These are phyloP conservation scores for Millerozyma miso DNA, from an alignment of 805 yeast species.

Conservation along the genomic window DNA sequence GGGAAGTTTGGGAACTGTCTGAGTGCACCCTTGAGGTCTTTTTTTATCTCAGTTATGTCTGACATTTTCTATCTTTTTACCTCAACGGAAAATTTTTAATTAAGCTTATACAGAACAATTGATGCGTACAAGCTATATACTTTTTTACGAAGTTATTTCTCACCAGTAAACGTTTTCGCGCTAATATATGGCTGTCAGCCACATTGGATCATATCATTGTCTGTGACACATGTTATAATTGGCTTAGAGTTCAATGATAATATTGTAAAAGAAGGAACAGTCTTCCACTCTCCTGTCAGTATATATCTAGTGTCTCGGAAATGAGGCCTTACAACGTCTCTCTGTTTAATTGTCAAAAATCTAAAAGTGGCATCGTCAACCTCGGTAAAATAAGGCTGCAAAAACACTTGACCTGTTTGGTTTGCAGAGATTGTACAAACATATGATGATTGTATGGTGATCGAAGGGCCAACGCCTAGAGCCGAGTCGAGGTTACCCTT, in stretches of 20 bases:
- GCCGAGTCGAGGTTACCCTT: conserved; percentile 2
- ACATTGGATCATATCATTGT: conserved; percentile 6
- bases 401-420: conserved; percentile 17
- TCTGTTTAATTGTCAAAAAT: conserved; percentile 7
- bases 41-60: conserved; percentile 20
- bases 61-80: too few relatives aligned
- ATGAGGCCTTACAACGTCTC: conserved; percentile 5
- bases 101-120: too few relatives aligned
- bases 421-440: conserved; percentile 15
- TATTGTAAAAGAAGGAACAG: conserved; percentile 1
- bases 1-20: conserved; percentile 93
- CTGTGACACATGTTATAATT: conserved; percentile 16
- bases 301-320: conserved; percentile 2
- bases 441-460: conserved; percentile 10
- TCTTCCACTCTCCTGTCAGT: conserved; percentile 8
- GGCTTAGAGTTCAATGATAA: conserved; percentile 9
- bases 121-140: too few relatives aligned
- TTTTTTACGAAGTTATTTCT: too few relatives aligned
- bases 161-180: background rate
- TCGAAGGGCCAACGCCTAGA: conserved; percentile 5
- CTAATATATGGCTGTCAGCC: background rate
- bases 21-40: conserved; percentile 33
- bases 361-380: conserved; percentile 10
- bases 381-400: conserved; percentile 13
- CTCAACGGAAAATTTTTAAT: too few relatives aligned